Percentiles rank a stretch among this genome's conserved stretches.
phyloP scores from a whole-genome alignment of 148 eudicot genomes.

The Spergularia bocconei region DNA sequence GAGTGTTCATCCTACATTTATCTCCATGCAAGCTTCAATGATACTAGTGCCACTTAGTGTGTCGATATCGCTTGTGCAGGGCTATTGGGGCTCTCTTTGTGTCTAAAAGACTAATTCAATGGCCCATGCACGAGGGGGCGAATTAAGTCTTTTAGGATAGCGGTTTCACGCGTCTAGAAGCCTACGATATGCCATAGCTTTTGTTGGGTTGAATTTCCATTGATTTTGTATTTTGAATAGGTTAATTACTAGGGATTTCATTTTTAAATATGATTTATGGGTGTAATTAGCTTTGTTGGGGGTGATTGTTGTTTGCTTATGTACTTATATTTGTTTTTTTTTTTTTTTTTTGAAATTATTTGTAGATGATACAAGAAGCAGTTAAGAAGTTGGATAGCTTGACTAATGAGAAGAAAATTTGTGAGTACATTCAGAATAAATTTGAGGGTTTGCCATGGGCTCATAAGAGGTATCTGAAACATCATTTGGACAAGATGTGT shows the following conservation, averaged over 20 bases:
- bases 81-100: too few species aligned
- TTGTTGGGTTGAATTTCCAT: neutral
- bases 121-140: too few species aligned
- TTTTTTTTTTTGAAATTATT: constrained; percentile 16
- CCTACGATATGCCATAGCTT: too few species aligned
- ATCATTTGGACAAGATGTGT: constrained; percentile 50
- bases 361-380: constrained; percentile 64
- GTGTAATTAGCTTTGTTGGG: neutral
- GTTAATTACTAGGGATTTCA: neutral
- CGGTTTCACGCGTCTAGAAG: too few species aligned
- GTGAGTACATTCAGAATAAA: constrained; percentile 32
- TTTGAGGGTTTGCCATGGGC: constrained; percentile 62
- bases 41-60: too few species aligned
- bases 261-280: neutral
- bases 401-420: constrained; percentile 48
- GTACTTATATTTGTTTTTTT: too few species aligned
- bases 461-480: constrained; percentile 42
- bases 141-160: too few species aligned
- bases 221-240: too few species aligned
- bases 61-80: too few species aligned
- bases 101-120: too few species aligned
- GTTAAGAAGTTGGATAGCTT: constrained; percentile 46
- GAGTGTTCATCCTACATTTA: too few species aligned
- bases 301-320: neutral
- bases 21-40: too few species aligned